These are phyloP conservation scores for Leptographium procerum DNA, from an alignment of 2,329 filamentous ascomycete genomes.

Conservation along the genomic window DNA sequence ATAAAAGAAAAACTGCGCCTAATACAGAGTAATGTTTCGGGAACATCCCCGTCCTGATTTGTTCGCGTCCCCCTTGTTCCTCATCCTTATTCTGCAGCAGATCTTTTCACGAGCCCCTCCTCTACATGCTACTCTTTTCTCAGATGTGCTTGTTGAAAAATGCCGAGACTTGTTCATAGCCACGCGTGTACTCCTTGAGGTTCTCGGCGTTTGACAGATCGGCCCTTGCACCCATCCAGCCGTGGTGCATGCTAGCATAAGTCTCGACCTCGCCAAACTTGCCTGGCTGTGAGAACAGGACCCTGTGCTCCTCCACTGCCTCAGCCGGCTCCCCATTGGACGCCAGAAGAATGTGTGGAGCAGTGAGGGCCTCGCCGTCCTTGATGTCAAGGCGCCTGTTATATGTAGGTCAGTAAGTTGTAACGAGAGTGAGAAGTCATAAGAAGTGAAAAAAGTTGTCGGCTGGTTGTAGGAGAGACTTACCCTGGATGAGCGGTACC, in stretches of 20 bases:
- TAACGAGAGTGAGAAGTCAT: too few species aligned
- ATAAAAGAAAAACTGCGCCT: too few species aligned
- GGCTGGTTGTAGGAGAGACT: slow-evolving; percentile 1
- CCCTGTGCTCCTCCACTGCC: slow-evolving; percentile 29
- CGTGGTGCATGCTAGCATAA: slow-evolving; percentile 39
- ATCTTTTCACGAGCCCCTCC: neutral
- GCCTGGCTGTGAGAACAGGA: slow-evolving; percentile 28
- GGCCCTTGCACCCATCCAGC: slow-evolving; percentile 47
- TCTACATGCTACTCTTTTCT: too few species aligned
- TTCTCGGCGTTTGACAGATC: slow-evolving; percentile 33
- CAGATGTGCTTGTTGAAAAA: slow-evolving; percentile 32
- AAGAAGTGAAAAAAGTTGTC: too few species aligned
- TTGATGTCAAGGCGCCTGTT: slow-evolving; percentile 21
- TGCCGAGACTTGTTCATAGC: slow-evolving; percentile 31
- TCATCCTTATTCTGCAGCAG: neutral
- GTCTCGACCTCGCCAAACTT: slow-evolving; percentile 33
- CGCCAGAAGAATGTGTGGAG: slow-evolving; percentile 37
- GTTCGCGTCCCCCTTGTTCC: too few species aligned
- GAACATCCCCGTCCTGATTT: too few species aligned
- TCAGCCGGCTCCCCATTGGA: slow-evolving; percentile 36
- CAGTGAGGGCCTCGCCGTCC: slow-evolving; percentile 31
- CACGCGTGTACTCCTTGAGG: slow-evolving; percentile 34
- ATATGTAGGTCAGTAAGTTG: too few species aligned
- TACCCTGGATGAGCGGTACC: slow-evolving; percentile 22
- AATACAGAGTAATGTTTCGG: too few species aligned